Conservation (phyloP, 2,329 filamentous ascomycete genomes). For the Aaosphaeria pasadenensis region DNA sequence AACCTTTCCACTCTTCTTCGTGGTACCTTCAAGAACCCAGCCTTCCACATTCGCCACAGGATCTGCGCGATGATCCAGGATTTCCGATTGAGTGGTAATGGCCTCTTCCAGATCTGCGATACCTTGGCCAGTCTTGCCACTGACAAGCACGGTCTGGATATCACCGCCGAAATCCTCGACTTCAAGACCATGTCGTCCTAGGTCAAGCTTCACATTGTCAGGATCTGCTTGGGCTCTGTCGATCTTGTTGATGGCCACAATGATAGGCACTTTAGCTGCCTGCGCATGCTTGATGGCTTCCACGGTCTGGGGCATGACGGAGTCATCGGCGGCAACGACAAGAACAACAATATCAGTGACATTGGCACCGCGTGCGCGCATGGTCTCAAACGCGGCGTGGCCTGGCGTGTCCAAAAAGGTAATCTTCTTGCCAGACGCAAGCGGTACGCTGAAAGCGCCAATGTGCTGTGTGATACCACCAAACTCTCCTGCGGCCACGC, state of each 20-base stretch:
- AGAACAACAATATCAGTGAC: constrained; percentile 96
- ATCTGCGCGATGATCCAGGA: constrained; percentile 86
- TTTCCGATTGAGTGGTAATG: constrained; percentile 78
- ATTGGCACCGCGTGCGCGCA: constrained; percentile 92
- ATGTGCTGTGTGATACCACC: constrained; percentile 99
- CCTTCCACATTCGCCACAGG: constrained; percentile 76
- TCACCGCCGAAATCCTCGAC: constrained; percentile 96
- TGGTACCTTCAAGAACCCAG: constrained; percentile 88
- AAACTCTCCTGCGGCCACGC: constrained; percentile 85
- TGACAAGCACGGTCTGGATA: constrained; percentile 86
- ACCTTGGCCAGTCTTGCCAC: constrained; percentile 88
- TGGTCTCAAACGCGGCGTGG: constrained; percentile 90
- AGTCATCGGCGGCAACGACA: constrained; percentile 94
- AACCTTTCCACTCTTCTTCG: constrained; percentile 78
- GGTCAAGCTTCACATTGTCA: constrained; percentile 83
- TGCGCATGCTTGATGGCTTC: constrained; percentile 95
- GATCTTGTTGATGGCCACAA: constrained; percentile 96
- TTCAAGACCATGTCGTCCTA: constrained; percentile 78
- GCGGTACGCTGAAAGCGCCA: constrained; percentile 87
- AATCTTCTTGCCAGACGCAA: constrained; percentile 80
- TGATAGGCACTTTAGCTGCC: constrained; percentile 83
- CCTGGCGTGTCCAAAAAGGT: constrained; percentile 97
- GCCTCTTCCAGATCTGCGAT: constrained; percentile 93
- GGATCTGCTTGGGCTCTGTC: constrained; percentile 82
- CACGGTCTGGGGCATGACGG: constrained; percentile 93